phyloP scores from a whole-genome alignment of 768 basidiomycete species.

The Leccinum sublutescens region DNA sequence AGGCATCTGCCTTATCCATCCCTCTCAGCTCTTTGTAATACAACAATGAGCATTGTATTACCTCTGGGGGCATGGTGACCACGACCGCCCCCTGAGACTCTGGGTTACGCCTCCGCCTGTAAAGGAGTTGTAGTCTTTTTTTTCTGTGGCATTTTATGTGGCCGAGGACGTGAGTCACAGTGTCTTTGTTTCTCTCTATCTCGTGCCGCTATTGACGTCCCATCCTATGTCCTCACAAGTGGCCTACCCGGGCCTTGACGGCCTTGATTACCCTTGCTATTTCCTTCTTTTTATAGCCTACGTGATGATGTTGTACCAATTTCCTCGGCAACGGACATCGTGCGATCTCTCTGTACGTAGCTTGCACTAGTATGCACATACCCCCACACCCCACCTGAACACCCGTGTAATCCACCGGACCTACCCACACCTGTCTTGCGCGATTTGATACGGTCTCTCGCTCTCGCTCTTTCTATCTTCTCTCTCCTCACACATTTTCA shows the following conservation, averaged over 20 bases:
- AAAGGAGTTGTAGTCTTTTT: slow-evolving; percentile 24
- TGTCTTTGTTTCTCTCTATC: no score
- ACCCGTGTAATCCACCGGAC: background rate
- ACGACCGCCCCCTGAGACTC: slow-evolving; percentile 25
- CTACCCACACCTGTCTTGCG: background rate
- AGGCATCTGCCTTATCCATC: slow-evolving; percentile 56
- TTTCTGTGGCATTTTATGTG: background rate
- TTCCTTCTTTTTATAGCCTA: no score
- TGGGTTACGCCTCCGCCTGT: slow-evolving; percentile 23
- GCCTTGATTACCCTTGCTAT: no score
- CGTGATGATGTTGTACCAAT: no score
- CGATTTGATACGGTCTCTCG: background rate
- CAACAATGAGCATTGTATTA: slow-evolving; percentile 59
- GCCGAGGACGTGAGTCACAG: no score
- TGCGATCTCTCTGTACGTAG: no score
- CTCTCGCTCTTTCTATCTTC: background rate
- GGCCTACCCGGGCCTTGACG: no score
- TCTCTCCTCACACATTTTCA: background rate
- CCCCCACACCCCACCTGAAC: background rate
- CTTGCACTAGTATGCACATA: no score
- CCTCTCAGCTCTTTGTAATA: slow-evolving; percentile 53
- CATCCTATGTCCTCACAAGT: no score
- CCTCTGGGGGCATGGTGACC: slow-evolving; percentile 50
- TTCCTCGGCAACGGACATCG: no score
- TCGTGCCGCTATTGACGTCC: no score